phyloP scores from a whole-genome alignment of 306 rosid species.

The Castanea mollissima region DNA sequence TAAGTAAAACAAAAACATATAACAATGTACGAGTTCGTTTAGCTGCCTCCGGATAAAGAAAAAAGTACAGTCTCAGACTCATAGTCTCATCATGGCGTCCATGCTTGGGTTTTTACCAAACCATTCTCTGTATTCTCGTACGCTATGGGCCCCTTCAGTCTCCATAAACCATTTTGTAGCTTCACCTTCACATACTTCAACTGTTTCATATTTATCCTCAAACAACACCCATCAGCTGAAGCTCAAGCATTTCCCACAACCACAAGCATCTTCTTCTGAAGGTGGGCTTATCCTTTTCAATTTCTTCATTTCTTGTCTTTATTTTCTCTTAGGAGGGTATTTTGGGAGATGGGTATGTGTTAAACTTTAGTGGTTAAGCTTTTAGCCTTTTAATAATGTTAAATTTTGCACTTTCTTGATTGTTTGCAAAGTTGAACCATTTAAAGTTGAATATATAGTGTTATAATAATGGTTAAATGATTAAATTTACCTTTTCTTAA shows the following conservation, averaged over 20 bases:
- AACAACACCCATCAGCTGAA: constrained; percentile 33
- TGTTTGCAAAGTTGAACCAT: not conserved
- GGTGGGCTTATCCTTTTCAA: constrained; percentile 35
- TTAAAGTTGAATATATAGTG: not conserved
- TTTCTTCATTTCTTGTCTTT: constrained; percentile 20
- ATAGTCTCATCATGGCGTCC: constrained; percentile 38
- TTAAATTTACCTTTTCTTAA: no score
- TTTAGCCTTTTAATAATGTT: not conserved
- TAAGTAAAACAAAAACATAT: no score
- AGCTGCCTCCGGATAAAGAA: not conserved
- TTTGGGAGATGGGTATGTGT: constrained; percentile 9
- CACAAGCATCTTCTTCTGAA: constrained; percentile 45
- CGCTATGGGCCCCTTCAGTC: constrained; percentile 15
- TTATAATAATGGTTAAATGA: no score
- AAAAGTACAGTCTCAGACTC: not conserved
- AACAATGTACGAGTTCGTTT: not conserved
- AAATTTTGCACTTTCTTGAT: not conserved
- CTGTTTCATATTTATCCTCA: constrained; percentile 18
- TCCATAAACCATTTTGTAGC: constrained; percentile 3
- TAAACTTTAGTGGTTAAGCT: not conserved
- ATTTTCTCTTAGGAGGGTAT: constrained; percentile 2
- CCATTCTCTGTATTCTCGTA: constrained; percentile 23
- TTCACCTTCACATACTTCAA: constrained; percentile 22
- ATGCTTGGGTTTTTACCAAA: constrained; percentile 30
- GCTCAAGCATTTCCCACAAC: constrained; percentile 34